Evolutionary conservation across 2,329 filamentous ascomycete species (phyloP), one percentile per base, ranked within the genome.

Genomic region (Passalora sequoiae): DNA sequence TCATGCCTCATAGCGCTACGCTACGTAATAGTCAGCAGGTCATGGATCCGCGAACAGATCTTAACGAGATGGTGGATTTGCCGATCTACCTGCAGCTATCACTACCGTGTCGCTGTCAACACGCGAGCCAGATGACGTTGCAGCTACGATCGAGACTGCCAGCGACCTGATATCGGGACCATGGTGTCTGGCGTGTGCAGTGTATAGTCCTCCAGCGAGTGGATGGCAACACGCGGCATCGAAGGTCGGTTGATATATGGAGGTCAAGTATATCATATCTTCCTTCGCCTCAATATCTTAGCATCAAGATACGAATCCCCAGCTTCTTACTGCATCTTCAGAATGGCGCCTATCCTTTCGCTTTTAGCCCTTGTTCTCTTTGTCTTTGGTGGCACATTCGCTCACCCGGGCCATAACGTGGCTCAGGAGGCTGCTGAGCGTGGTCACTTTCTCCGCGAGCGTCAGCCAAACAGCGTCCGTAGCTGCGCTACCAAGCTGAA

Each of bases 351-450:
- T 8, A 29, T 50, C 20, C 31, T 42, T 29, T 46, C 47, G 5
- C 31, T 50, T 21, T 35, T 53, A 13, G 40, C 50, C 22, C 28
- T 48, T n/a, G 45, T 47, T 28, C 40, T 49, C 10, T 19, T 53
- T 17, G 41, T 38, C 13, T 22, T 44, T 16, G 37, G 40, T 19
- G 44, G 37, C 22, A 44, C 45, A 15, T 38, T 59, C 15, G 55
- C 55, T 16, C 56, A 57, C 24, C 56, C 56, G 21, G 56, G 51
- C 30, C 50, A 56, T 36, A 41, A 42, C 35, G 40, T 52, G 10
- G 38, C 25, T 2, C 43, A 52, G 29, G 53, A 58, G 40, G 54
- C 53, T 4, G 48, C 49, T 29, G 56, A 57, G 38, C 50, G 53
- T 17, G 46, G 28, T 5, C 42, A 49, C 12, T 58, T 48, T 39